phyloP scores from a whole-genome alignment of 371 early-diverging fungal genomes.

The Blastocladiella emersonii region DNA sequence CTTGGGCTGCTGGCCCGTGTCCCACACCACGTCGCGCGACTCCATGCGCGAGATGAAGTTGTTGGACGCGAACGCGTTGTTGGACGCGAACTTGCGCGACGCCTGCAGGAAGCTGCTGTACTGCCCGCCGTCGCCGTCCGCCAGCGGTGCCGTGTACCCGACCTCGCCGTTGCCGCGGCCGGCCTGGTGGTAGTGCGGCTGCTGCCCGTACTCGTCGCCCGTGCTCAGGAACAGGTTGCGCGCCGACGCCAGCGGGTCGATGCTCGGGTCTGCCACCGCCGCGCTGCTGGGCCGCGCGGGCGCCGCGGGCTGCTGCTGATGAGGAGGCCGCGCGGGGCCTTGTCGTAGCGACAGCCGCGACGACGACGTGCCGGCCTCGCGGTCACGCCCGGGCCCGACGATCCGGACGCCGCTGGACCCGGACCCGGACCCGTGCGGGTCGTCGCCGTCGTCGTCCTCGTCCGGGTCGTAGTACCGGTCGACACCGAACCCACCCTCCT shows the following conservation, averaged over 20 bases:
- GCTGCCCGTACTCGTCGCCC: not conserved
- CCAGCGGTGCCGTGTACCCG: not conserved
- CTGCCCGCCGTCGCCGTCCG: not conserved
- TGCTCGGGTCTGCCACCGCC: no score
- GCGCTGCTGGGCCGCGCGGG: no score
- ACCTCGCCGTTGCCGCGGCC: no score
- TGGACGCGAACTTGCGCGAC: conserved; percentile 2
- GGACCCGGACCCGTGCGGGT: no score
- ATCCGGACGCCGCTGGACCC: no score
- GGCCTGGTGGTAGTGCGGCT: not conserved
- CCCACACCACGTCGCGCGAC: conserved; percentile 27
- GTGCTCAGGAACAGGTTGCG: not conserved
- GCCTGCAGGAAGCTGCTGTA: no score
- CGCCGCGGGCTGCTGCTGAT: no score
- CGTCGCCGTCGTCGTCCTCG: not conserved
- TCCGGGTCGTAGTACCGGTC: not conserved
- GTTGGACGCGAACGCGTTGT: not conserved
- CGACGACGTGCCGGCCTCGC: no score
- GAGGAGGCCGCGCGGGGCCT: no score
- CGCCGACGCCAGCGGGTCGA: not conserved
- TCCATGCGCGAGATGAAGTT: conserved; percentile 4
- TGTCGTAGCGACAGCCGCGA: no score
- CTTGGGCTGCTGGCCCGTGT: conserved; percentile 11
- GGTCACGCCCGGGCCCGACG: no score
- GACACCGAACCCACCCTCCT: not conserved